phyloP scores from a whole-genome alignment of 2,329 filamentous ascomycete species.

The Chaetomium sp. region DNA sequence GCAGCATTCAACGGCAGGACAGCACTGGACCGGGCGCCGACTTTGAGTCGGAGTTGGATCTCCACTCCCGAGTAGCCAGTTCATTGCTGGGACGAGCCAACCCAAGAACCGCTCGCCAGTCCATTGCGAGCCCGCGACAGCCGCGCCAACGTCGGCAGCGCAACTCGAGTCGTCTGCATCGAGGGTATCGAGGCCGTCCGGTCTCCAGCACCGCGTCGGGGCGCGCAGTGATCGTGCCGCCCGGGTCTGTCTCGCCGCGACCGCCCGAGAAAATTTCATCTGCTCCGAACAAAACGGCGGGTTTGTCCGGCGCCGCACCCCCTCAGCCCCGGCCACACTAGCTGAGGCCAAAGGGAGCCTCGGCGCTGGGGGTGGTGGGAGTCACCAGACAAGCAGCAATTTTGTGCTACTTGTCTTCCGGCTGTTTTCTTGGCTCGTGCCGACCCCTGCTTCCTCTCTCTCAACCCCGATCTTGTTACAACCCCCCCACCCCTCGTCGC shows the following conservation, averaged over 20 bases:
- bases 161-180: background rate
- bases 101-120: background rate
- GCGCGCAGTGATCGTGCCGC: background rate
- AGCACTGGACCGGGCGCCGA: slow-evolving; percentile 16
- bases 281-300: slow-evolving; percentile 15
- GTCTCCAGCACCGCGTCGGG: background rate
- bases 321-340: slow-evolving; percentile 9
- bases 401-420: slow-evolving; percentile 26
- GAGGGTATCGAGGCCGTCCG: background rate
- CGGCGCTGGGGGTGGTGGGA: slow-evolving; percentile 28
- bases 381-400: slow-evolving; percentile 20
- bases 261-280: slow-evolving; percentile 1
- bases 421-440: slow-evolving; percentile 27
- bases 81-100: background rate
- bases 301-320: slow-evolving; percentile 6
- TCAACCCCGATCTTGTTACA: slow-evolving; percentile 17
- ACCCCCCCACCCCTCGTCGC: slow-evolving; percentile 23
- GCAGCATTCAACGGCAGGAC: slow-evolving; percentile 23
- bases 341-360: slow-evolving; percentile 8
- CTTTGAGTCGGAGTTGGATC: background rate
- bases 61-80: background rate
- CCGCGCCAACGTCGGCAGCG: background rate
- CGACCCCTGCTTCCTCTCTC: slow-evolving; percentile 7
- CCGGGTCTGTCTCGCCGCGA: background rate
- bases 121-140: background rate